A percentile compares a stretch with the other conserved stretches of the same genome.
Conservation (phyloP, 1,139 yeast genomes). For the Hyphopichia fennica region DNA sequence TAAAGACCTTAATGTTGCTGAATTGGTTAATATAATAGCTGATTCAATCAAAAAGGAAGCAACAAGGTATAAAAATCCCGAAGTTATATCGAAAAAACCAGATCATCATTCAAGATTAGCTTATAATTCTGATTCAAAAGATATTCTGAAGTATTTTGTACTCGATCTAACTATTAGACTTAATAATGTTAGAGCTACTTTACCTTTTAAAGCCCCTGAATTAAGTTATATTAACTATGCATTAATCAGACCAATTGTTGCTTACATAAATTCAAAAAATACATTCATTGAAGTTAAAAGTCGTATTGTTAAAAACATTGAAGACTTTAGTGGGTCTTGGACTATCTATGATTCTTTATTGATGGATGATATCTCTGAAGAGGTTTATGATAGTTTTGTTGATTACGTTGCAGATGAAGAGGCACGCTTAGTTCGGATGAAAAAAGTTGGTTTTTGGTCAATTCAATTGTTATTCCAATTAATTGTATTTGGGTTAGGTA, state of each 20-base stretch:
- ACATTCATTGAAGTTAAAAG: constrained; percentile 89
- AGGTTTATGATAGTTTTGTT: constrained; percentile 88
- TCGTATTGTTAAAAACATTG: constrained; percentile 73
- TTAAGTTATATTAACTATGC: constrained; percentile 89
- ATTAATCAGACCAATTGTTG: constrained; percentile 89
- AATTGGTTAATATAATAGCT: constrained; percentile 40
- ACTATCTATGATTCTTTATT: constrained; percentile 86
- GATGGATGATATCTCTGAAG: constrained; percentile 89
- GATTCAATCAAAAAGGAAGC: constrained; percentile 43
- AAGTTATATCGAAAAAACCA: constrained; percentile 20
- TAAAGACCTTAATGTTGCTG: constrained; percentile 41
- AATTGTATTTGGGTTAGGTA: constrained; percentile 77
- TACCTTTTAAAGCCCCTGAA: constrained; percentile 83
- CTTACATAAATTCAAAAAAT: constrained; percentile 85
- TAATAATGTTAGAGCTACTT: constrained; percentile 82
- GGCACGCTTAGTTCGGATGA: constrained; percentile 66
- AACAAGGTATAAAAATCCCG: constrained; percentile 37
- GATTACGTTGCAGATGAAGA: constrained; percentile 88
- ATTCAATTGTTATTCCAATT: constrained; percentile 80
- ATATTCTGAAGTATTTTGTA: constrained; percentile 59
- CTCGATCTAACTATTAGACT: constrained; percentile 77
- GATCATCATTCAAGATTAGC: constrained; percentile 30
- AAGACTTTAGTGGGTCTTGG: constrained; percentile 95
- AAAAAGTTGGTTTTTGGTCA: constrained; percentile 92
- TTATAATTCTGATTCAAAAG: constrained; percentile 19